Evolutionary conservation across 108 stramenopile species (phyloP).

Genomic region (Mayamaea pseudoterrestris): DNA sequence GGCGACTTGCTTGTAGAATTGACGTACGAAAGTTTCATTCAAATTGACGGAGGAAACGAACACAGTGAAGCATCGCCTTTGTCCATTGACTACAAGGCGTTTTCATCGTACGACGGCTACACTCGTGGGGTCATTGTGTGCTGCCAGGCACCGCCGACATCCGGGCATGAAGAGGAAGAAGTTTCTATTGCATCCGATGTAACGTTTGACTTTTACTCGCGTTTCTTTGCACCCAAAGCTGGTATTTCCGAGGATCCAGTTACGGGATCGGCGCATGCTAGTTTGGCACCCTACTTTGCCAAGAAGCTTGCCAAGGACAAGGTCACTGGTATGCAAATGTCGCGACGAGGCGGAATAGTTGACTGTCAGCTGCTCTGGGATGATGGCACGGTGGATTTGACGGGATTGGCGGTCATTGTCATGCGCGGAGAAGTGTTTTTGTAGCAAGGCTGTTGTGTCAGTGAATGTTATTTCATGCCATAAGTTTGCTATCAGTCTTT

Average conservation of each 20-base stretch:
- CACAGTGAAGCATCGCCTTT: no score
- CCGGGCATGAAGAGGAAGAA: background rate
- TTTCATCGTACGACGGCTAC: conserved; percentile 50
- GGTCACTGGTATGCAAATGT: conserved; percentile 77
- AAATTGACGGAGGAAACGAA: conserved; percentile 32
- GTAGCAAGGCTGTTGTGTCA: no score
- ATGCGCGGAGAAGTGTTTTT: conserved; percentile 1
- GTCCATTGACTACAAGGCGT: conserved; percentile 37
- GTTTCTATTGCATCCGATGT: conserved; percentile 7
- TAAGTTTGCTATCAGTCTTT: no score
- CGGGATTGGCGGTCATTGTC: conserved; percentile 1
- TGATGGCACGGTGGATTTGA: background rate
- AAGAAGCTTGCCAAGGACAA: conserved; percentile 54
- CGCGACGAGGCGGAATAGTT: conserved; percentile 72
- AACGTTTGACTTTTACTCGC: conserved; percentile 65
- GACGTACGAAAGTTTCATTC: conserved; percentile 39
- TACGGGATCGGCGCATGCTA: conserved; percentile 91
- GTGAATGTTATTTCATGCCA: no score
- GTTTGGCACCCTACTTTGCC: conserved; percentile 83
- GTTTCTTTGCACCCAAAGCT: conserved; percentile 90
- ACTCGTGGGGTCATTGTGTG: conserved; percentile 70
- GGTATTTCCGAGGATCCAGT: conserved; percentile 98
- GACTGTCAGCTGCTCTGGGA: conserved; percentile 36
- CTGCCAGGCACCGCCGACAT: conserved; percentile 14
- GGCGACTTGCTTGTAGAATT: conserved; percentile 74